phyloP scores from a whole-genome alignment of 495 filamentous ascomycete species.

The Penicillium maclennaniae region DNA sequence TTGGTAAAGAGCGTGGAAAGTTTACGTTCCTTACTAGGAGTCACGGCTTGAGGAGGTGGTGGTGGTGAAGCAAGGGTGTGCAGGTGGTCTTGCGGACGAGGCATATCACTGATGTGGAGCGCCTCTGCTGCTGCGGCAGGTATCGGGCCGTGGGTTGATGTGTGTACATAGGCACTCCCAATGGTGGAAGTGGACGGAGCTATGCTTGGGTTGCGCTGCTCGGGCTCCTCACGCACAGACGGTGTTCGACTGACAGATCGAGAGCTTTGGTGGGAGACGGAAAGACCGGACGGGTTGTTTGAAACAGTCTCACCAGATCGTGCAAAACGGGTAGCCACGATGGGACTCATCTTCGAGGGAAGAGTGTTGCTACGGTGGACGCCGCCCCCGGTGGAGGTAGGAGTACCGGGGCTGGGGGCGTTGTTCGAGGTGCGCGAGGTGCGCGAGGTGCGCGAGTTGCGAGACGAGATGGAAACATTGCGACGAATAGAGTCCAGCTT shows the following conservation, averaged over 20 bases:
- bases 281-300: slow-evolving; percentile 29
- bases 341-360: slow-evolving; percentile 87
- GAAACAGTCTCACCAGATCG: slow-evolving; percentile 35
- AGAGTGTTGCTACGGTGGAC: slow-evolving; percentile 91
- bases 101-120: slow-evolving; percentile 19
- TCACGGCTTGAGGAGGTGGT: slow-evolving; percentile 45
- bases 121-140: slow-evolving; percentile 20
- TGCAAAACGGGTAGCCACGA: slow-evolving; percentile 54
- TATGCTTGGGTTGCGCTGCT: slow-evolving; percentile 1
- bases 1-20: slow-evolving; percentile 64
- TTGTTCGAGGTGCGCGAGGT: slow-evolving; percentile 65
- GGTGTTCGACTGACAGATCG: slow-evolving; percentile 35
- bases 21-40: slow-evolving; percentile 67
- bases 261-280: slow-evolving; percentile 32
- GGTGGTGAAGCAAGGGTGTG: slow-evolving; percentile 36
- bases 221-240: slow-evolving; percentile 24
- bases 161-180: slow-evolving; percentile 28
- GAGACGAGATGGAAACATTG: slow-evolving; percentile 74
- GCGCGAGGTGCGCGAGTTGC: slow-evolving; percentile 62
- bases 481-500: slow-evolving; percentile 69
- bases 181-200: slow-evolving; percentile 8
- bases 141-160: slow-evolving; percentile 37
- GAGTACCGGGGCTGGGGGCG: slow-evolving; percentile 67
- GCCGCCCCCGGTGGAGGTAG: slow-evolving; percentile 57
- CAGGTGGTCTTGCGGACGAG: slow-evolving; percentile 45